Conservation (phyloP, 1,139 yeast genomes). For the Magnusiomyces starmeri region DNA sequence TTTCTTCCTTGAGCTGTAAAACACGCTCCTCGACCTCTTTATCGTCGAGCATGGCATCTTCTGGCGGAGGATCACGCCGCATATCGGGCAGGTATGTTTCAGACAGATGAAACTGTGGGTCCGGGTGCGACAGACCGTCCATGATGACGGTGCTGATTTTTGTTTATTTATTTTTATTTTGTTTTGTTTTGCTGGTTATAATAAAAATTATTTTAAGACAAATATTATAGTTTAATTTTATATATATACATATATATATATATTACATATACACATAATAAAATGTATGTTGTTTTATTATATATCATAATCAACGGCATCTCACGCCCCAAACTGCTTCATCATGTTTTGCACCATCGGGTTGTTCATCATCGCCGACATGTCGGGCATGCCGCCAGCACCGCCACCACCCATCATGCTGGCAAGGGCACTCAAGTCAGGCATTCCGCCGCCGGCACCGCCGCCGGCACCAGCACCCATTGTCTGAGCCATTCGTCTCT, state of each 20-base stretch:
- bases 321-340: constrained; percentile 55
- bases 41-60: no score
- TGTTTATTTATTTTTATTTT: background rate
- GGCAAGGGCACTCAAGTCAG: constrained; percentile 32
- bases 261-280: constrained; percentile 19
- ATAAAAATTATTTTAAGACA: background rate
- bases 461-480: constrained; percentile 31
- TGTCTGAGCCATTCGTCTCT: constrained; percentile 34
- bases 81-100: no score
- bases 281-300: background rate
- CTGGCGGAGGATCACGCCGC: no score
- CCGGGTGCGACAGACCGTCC: no score
- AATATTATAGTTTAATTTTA: background rate
- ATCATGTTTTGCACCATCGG: constrained; percentile 77
- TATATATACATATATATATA: background rate
- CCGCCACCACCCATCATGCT: constrained; percentile 41
- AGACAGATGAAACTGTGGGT: no score
- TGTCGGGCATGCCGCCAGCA: constrained; percentile 44
- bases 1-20: background rate
- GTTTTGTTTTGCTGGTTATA: background rate
- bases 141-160: background rate
- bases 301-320: no score
- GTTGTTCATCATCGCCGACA: constrained; percentile 48
- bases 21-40: constrained; percentile 1
- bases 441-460: constrained; percentile 32